Conservation (phyloP, 805 yeast species). For the Metschnikowia cubensis region DNA sequence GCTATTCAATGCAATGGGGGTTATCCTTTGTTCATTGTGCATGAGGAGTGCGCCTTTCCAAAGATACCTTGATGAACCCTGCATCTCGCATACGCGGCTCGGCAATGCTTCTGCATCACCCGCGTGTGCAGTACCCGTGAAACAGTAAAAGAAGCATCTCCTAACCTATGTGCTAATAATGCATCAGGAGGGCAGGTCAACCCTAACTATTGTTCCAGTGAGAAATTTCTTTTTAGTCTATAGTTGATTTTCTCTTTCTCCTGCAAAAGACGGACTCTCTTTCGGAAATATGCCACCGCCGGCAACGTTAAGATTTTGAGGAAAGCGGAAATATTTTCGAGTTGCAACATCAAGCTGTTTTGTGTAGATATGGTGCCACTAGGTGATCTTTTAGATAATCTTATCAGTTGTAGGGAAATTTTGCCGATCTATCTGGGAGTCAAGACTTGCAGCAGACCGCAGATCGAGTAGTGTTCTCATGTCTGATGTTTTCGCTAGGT, state of each 20-base stretch:
- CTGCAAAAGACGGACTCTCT: background rate
- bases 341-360: background rate
- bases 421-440: background rate
- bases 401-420: background rate
- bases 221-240: background rate
- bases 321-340: background rate
- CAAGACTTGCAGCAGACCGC: background rate
- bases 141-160: background rate
- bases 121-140: background rate
- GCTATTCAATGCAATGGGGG: background rate
- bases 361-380: no score
- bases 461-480: background rate
- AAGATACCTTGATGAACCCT: background rate
- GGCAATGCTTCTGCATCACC: background rate
- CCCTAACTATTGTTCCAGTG: background rate
- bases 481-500: background rate
- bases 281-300: background rate
- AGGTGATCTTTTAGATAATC: background rate
- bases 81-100: constrained; percentile 5
- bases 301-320: background rate
- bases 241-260: background rate
- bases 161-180: no score
- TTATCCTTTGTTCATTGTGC: constrained; percentile 1
- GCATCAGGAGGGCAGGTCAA: background rate
- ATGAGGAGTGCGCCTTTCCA: background rate